Evolutionary conservation across 2,329 filamentous ascomycete species (phyloP).

Genomic region (Pseudonectria buxi): DNA sequence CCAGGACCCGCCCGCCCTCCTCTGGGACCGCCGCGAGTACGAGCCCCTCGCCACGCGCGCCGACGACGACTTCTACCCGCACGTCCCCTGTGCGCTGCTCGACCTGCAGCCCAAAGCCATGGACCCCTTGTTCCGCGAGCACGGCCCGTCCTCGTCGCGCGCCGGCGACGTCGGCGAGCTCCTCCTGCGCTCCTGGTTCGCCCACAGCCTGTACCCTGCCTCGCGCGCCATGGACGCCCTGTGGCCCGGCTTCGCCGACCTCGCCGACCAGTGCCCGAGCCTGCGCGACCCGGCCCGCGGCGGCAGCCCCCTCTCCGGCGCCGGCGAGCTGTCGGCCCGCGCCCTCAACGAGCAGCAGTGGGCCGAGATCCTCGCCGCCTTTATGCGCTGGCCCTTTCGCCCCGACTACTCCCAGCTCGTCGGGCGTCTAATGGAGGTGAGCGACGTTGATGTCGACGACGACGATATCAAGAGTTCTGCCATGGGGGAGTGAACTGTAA

Average conservation of each 20-base stretch:
- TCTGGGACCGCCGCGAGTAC: constrained; percentile 63
- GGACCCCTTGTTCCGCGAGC: constrained; percentile 41
- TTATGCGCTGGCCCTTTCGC: constrained; percentile 59
- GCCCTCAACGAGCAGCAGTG: constrained; percentile 48
- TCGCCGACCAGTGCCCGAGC: constrained; percentile 42
- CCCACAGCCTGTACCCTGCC: constrained; percentile 38
- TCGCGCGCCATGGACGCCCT: constrained; percentile 41
- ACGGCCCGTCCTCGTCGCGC: constrained; percentile 33
- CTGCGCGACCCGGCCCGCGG: constrained; percentile 41
- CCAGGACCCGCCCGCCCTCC: constrained; percentile 44
- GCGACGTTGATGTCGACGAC: constrained; percentile 13
- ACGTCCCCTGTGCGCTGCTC: constrained; percentile 49
- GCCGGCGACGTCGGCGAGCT: constrained; percentile 47
- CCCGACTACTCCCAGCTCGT: constrained; percentile 44
- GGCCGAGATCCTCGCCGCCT: constrained; percentile 51
- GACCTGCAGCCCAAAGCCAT: constrained; percentile 58
- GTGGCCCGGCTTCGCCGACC: constrained; percentile 53
- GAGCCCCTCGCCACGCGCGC: constrained; percentile 57
- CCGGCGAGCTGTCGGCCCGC: constrained; percentile 38
- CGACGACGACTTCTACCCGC: constrained; percentile 60
- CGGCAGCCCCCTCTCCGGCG: constrained; percentile 34
- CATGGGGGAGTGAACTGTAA: constrained; percentile 2
- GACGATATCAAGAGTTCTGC: constrained; percentile 20
- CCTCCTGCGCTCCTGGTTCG: constrained; percentile 36
- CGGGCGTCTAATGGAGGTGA: constrained; percentile 31